Evolutionary conservation across 192 early-diverging fungal genomes (phyloP).

Genomic region (Backusella parvicylindrica): DNA sequence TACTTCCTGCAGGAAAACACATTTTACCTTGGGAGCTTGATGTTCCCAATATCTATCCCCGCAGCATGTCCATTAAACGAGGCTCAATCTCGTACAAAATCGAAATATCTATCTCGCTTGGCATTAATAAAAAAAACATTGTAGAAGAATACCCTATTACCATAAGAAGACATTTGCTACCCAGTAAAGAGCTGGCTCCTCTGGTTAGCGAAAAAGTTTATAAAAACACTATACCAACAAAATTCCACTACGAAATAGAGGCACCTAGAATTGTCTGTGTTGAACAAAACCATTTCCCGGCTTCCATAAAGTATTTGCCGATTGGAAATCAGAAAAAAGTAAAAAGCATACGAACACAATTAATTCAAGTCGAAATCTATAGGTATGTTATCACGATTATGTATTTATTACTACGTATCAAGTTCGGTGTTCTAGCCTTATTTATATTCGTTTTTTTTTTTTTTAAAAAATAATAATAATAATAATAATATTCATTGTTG

Average conservation of each 20-base stretch:
- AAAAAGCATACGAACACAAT: slow-evolving; percentile 18
- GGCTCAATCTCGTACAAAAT: slow-evolving; percentile 16
- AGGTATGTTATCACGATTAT: slow-evolving; percentile 16
- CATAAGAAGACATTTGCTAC: slow-evolving; percentile 14
- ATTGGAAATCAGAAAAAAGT: slow-evolving; percentile 19
- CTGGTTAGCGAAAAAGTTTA: slow-evolving; percentile 6
- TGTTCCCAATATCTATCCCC: slow-evolving; percentile 27
- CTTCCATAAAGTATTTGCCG: slow-evolving; percentile 9
- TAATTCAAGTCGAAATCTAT: slow-evolving; percentile 28
- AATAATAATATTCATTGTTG: background rate
- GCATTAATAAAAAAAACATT: slow-evolving; percentile 18
- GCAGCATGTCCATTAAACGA: slow-evolving; percentile 15
- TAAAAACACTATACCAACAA: slow-evolving; percentile 23
- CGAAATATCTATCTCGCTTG: slow-evolving; percentile 11
- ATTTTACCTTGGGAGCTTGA: slow-evolving; percentile 28
- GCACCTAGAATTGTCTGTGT: slow-evolving; percentile 21
- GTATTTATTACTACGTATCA: background rate
- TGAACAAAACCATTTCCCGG: slow-evolving; percentile 18
- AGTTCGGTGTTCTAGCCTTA: background rate
- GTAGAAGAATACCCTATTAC: slow-evolving; percentile 16
- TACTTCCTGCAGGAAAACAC: slow-evolving; percentile 11
- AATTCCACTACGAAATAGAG: slow-evolving; percentile 34
- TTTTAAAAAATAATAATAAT: no score
- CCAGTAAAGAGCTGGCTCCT: slow-evolving; percentile 4
- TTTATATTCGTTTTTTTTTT: background rate